Conservation (phyloP, 176 grass and related monocot species). For the Oryza coarctata region DNA sequence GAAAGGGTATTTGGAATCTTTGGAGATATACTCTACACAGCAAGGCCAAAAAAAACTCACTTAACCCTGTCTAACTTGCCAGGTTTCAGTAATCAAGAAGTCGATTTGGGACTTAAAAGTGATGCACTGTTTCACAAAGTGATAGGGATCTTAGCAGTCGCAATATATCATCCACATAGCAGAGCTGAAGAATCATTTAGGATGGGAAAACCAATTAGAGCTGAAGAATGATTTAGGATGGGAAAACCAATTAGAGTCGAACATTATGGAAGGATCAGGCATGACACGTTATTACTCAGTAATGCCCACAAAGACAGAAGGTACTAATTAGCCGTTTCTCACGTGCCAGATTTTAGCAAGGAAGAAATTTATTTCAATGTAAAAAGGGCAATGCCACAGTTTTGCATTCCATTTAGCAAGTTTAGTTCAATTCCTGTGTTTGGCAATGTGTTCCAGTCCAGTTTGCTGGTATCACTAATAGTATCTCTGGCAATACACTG, state of each 20-base stretch:
- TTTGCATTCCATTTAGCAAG: conserved; percentile 14
- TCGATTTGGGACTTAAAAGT: background rate
- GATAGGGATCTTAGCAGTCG: background rate
- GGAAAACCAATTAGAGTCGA: background rate
- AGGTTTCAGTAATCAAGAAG: background rate
- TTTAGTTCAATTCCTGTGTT: conserved; percentile 9
- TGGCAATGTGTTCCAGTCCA: background rate
- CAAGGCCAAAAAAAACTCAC: background rate
- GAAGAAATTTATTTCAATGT: conserved; percentile 5
- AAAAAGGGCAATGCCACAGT: background rate
- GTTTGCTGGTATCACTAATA: background rate
- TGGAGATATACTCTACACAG: background rate
- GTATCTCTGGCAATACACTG: background rate
- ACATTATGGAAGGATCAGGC: too few species aligned
- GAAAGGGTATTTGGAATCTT: background rate
- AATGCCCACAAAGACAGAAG: background rate
- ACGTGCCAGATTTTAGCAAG: background rate
- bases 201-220: background rate
- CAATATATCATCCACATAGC: conserved; percentile 1
- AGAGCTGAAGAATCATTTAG: background rate
- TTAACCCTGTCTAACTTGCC: background rate
- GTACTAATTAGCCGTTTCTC: background rate
- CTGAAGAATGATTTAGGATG: too few species aligned
- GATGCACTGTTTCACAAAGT: background rate
- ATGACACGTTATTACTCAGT: background rate